Conservation (phyloP, 1,139 yeast genomes). For the Blastobotrys apis region DNA sequence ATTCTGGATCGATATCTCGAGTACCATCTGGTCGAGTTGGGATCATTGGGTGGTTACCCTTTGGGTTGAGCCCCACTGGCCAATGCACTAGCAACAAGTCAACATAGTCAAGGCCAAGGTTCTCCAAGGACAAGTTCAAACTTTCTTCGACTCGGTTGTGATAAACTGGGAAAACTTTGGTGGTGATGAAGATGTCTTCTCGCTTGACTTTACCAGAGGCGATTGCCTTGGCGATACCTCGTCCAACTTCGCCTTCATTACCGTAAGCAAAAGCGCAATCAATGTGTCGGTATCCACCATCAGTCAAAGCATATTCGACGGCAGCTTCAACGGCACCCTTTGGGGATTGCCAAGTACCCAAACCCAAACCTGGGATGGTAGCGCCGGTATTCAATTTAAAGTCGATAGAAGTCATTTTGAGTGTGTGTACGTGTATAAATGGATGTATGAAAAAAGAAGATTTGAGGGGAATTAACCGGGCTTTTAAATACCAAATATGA, state of each 20-base stretch:
- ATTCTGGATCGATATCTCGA: constrained; percentile 45
- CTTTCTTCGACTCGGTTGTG: constrained; percentile 59
- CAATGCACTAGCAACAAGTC: constrained; percentile 84
- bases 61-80: constrained; percentile 60
- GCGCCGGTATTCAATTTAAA: constrained; percentile 55
- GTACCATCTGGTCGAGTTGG: constrained; percentile 46
- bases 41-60: constrained; percentile 39
- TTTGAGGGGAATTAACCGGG: too few relatives aligned
- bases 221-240: constrained; percentile 48
- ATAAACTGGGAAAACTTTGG: constrained; percentile 71
- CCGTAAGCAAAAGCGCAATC: constrained; percentile 70
- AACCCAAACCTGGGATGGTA: constrained; percentile 63
- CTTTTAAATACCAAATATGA: too few relatives aligned
- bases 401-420: constrained; percentile 9
- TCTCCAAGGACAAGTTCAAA: constrained; percentile 56
- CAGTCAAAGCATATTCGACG: constrained; percentile 57
- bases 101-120: constrained; percentile 71
- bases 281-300: constrained; percentile 71
- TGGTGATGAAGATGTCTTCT: constrained; percentile 68
- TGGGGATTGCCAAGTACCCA: constrained; percentile 76
- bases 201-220: constrained; percentile 65
- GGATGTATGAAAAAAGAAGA: too few relatives aligned
- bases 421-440: too few relatives aligned
- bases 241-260: constrained; percentile 61
- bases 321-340: constrained; percentile 57